Evolutionary conservation across 306 rosid species (phyloP).

Genomic region (Quercus robur): DNA sequence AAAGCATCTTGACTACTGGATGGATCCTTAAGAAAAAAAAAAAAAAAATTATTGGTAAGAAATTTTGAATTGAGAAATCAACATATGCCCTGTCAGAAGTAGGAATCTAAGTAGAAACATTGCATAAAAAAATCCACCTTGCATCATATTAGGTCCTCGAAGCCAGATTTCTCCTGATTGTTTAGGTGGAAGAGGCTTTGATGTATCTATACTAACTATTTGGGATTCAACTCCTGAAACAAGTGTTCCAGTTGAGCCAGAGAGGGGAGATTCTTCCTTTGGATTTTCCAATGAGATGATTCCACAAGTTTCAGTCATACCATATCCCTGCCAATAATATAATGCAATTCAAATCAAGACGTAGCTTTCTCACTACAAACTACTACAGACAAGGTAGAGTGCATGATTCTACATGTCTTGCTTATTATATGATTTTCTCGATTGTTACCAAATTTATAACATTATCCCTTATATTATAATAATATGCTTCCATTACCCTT

Average conservation of each 20-base stretch:
- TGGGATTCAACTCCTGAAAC: conserved; percentile 33
- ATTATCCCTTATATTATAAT: too few species aligned
- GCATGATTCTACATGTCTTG: conserved; percentile 33
- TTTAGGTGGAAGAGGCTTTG: conserved; percentile 38
- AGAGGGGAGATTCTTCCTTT: conserved; percentile 15
- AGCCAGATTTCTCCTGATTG: conserved; percentile 42
- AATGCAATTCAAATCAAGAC: background rate
- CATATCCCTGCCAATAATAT: conserved; percentile 40
- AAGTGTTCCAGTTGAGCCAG: conserved; percentile 38
- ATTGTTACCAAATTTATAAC: too few species aligned
- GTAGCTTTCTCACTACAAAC: background rate
- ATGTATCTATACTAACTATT: conserved; percentile 23
- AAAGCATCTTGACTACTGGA: too few species aligned
- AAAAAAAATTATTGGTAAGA: too few species aligned
- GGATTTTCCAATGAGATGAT: conserved; percentile 21
- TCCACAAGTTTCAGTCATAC: conserved; percentile 49
- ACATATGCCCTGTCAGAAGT: too few species aligned
- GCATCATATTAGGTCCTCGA: conserved; percentile 42
- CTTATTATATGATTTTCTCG: background rate
- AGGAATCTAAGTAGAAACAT: background rate
- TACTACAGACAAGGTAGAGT: conserved; percentile 4
- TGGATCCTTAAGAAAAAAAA: too few species aligned
- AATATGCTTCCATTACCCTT: too few species aligned
- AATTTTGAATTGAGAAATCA: too few species aligned
- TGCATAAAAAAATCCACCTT: conserved; percentile 16